Percentiles rank a stretch among this genome's conserved stretches.
Conservation (phyloP, 176 grass and related monocot genomes). For the Luzula sylvatica region DNA sequence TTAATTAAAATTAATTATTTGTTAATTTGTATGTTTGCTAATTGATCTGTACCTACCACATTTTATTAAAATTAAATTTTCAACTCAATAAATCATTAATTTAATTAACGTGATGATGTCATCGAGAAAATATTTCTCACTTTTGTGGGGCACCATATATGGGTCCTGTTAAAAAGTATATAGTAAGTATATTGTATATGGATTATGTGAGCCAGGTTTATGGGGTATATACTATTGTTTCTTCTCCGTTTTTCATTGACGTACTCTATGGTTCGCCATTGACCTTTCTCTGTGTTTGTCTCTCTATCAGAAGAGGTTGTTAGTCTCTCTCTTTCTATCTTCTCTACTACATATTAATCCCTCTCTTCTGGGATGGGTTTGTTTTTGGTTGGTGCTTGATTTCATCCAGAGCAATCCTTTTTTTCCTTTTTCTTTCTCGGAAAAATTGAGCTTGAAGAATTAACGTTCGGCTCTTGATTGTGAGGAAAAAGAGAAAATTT, state of each 20-base stretch:
- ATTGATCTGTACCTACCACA: too few relatives aligned
- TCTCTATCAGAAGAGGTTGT: constrained; percentile 19
- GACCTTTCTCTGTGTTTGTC: constrained; percentile 2
- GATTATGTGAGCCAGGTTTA: background rate
- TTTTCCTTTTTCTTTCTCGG: too few relatives aligned
- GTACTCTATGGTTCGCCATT: background rate
- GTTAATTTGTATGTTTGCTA: too few relatives aligned
- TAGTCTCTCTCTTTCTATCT: constrained; percentile 26
- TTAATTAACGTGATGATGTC: too few relatives aligned
- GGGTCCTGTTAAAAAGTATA: too few relatives aligned
- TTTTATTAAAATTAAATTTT: too few relatives aligned
- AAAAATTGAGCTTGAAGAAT: constrained; percentile 1
- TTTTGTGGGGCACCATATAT: too few relatives aligned
- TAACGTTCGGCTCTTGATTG: background rate
- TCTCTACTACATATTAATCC: background rate
- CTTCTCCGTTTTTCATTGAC: too few relatives aligned
- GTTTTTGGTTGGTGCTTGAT: constrained; percentile 41
- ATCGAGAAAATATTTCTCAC: too few relatives aligned
- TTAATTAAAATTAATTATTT: too few relatives aligned
- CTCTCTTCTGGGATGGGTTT: constrained; percentile 16
- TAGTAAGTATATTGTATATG: background rate
- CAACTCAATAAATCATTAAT: too few relatives aligned
- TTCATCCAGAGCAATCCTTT: constrained; percentile 32
- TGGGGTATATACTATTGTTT: too few relatives aligned
- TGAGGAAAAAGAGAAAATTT: background rate